Evolutionary conservation across 1,139 yeast genomes (phyloP).

Genomic region (Ogataea hybrid): DNA sequence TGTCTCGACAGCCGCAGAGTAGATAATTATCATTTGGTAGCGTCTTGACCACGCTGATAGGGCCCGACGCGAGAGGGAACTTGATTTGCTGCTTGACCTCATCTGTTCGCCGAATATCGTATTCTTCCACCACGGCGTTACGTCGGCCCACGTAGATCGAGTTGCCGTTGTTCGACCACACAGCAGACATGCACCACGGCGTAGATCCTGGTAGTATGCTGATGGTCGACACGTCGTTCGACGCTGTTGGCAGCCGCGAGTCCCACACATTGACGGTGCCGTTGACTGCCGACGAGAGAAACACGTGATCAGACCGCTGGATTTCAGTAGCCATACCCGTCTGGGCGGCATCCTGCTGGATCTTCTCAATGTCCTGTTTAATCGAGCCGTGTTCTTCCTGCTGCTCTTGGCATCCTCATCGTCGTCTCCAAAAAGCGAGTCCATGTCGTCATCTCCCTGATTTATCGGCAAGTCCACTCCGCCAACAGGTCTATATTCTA

Average conservation of each 20-base stretch:
- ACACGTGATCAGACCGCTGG: constrained; percentile 47
- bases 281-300: constrained; percentile 79
- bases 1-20: constrained; percentile 87
- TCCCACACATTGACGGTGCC: constrained; percentile 89
- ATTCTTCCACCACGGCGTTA: constrained; percentile 85
- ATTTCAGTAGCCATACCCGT: constrained; percentile 21
- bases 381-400: constrained; percentile 27
- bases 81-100: constrained; percentile 54
- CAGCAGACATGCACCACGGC: constrained; percentile 94
- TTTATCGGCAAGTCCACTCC: constrained; percentile 39
- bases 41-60: constrained; percentile 77
- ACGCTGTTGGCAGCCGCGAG: constrained; percentile 45
- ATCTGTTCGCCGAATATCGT: constrained; percentile 51
- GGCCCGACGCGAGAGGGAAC: constrained; percentile 89
- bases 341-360: constrained; percentile 20
- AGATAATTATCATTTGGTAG: constrained; percentile 80
- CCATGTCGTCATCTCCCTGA: constrained; percentile 25
- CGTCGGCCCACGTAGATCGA: constrained; percentile 82
- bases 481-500: constrained; percentile 77
- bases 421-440: constrained; percentile 32
- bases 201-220: constrained; percentile 69
- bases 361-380: constrained; percentile 16
- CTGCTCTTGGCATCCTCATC: constrained; percentile 46
- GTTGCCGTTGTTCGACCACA: constrained; percentile 88
- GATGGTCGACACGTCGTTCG: constrained; percentile 46